Evolutionary conservation across 805 yeast genomes (phyloP), one percentile per base, ranked within the genome.

Genomic region (Candida arabinofermentans): DNA sequence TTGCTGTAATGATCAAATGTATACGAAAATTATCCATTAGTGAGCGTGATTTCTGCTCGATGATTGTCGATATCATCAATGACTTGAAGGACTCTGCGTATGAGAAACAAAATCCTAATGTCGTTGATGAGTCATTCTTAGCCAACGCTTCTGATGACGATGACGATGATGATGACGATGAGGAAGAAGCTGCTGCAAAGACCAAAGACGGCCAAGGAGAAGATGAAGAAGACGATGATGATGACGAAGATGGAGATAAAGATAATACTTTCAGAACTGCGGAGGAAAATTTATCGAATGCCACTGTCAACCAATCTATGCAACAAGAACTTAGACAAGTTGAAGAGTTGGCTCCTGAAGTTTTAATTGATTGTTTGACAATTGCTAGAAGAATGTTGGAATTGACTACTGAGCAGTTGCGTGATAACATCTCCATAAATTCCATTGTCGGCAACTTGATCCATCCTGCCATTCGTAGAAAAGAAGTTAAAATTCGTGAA

Each of bases 11-110:
- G 3, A 71, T 86, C 47, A 70, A 75, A 38, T 86, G 89, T 2
- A 71, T 90, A 49, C 72, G 79, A 29, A 82, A 77, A 48, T 64
- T 86, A 9, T 83, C 96, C 1, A 77, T 83, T 17, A 85, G 75
- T 58, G 96, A 88, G 54, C 75, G 81, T 41, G 96, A 91, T 66
- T 90, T 90, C 58, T 77, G 86, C 21, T 79, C 86, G 27, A 83
- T 88, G 79, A 73, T 85, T 16, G 77, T 84, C n/a, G 97, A 91
- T 68, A 77, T 88, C 14, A 80, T 89, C 29, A 80, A 87, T 32
- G 97, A 90, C 67, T 71, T 90, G 37, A 76, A 87, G 58, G 96
- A 89, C 59, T 72, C 80, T 8, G 75, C 71, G 24, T 58, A 65
- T 32, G 75, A 67, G 36, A 62, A 54, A 37, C 44, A 40, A 26